Conservation (phyloP, 2,329 filamentous ascomycete genomes). For the Fusarium haematococcum region DNA sequence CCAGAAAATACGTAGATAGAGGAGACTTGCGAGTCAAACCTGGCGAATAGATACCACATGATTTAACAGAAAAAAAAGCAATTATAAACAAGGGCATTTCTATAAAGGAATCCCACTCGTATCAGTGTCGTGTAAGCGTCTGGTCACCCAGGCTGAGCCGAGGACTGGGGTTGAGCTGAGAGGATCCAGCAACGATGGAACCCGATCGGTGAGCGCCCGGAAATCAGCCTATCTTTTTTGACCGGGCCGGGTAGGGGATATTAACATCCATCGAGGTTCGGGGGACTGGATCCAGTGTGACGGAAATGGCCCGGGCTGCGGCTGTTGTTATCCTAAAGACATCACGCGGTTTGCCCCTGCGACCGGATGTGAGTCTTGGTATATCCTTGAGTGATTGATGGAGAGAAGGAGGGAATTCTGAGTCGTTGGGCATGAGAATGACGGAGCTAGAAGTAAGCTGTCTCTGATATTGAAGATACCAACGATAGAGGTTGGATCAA, state of each 20-base stretch:
- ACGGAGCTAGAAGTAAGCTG: neutral
- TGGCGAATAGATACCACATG: slow-evolving; percentile 19
- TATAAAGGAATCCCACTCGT: neutral
- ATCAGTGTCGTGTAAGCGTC: neutral
- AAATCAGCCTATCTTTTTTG: slow-evolving; percentile 13
- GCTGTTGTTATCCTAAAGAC: neutral
- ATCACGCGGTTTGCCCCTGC: slow-evolving; percentile 25
- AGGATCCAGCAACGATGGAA: slow-evolving; percentile 22
- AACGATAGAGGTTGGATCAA: neutral
- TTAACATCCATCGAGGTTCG: slow-evolving; percentile 16
- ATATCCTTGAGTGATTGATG: neutral
- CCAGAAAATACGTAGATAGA: slow-evolving; percentile 6
- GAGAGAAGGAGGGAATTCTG: neutral
- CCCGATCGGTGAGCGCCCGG: slow-evolving; percentile 10
- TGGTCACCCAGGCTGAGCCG: neutral
- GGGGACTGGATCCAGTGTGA: slow-evolving; percentile 1
- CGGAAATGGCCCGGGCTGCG: slow-evolving; percentile 1
- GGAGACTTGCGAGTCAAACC: slow-evolving; percentile 1
- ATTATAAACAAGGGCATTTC: slow-evolving; percentile 1
- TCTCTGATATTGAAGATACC: neutral
- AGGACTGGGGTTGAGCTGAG: neutral
- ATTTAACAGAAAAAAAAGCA: slow-evolving; percentile 4
- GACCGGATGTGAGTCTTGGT: neutral
- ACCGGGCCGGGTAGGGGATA: neutral
- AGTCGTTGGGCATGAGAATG: neutral